A percentile compares a stretch with the other conserved stretches of the same genome.
These are phyloP conservation scores for Emericellopsis cladophorae DNA, from an alignment of 2,329 filamentous ascomycete species.

Conservation along the genomic window DNA sequence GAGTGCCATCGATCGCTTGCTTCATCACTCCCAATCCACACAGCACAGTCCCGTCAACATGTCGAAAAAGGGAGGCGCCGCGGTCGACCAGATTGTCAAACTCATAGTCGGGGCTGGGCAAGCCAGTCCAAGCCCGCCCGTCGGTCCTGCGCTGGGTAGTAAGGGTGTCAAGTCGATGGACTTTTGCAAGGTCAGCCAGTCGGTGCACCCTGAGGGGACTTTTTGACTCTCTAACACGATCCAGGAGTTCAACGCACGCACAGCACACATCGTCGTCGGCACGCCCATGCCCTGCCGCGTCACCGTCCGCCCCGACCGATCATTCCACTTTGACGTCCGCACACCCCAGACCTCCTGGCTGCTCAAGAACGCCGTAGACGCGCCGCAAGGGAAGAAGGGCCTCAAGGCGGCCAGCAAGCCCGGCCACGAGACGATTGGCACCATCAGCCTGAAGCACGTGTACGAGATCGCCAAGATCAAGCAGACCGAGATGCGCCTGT, in stretches of 20 bases:
- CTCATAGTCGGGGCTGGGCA: conserved; percentile 94
- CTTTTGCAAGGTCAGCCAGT: conserved; percentile 80
- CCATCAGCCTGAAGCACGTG: conserved; percentile 83
- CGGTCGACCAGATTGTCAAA: conserved; percentile 72
- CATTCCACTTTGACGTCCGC: conserved; percentile 85
- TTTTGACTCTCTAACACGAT: neutral
- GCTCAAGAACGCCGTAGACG: conserved; percentile 70
- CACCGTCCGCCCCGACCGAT: conserved; percentile 82
- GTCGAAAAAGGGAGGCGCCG: conserved; percentile 35
- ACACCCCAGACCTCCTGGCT: conserved; percentile 92
- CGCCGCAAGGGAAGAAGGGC: conserved; percentile 58
- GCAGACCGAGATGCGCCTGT: conserved; percentile 62
- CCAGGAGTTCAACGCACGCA: conserved; percentile 97
- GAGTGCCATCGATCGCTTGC: conserved; percentile 1
- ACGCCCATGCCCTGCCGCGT: conserved; percentile 86
- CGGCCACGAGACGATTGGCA: conserved; percentile 67
- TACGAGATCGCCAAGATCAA: conserved; percentile 98
- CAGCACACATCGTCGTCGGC: conserved; percentile 67
- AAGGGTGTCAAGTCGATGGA: conserved; percentile 99
- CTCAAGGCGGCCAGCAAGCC: conserved; percentile 66
- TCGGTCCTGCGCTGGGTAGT: conserved; percentile 89
- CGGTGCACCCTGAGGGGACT: neutral
- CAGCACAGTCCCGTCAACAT: conserved; percentile 19
- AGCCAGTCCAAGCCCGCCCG: conserved; percentile 86
- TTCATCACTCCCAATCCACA: conserved; percentile 3